phyloP scores from a whole-genome alignment of 129 eudicot genomes.

The Solidago caesia region DNA sequence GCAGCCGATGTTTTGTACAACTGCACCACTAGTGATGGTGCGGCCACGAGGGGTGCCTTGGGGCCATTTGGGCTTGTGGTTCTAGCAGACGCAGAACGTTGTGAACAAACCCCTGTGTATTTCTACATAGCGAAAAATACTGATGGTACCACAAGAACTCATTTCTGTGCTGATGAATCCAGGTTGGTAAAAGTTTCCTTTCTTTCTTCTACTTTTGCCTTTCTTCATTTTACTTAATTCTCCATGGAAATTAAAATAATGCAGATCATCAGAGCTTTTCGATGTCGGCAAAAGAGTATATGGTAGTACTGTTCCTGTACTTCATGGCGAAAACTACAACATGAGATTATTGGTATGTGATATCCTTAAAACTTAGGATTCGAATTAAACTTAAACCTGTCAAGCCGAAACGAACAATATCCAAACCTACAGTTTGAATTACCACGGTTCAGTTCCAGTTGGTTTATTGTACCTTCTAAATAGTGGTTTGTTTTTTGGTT shows the following conservation, averaged over 20 bases:
- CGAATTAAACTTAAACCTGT: not conserved
- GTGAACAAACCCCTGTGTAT: constrained; percentile 71
- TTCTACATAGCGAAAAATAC: constrained; percentile 59
- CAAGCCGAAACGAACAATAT: not conserved
- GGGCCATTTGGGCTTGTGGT: constrained; percentile 84
- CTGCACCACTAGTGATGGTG: constrained; percentile 60
- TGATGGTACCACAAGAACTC: constrained; percentile 50
- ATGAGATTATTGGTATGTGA: constrained; percentile 75
- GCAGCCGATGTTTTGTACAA: constrained; percentile 52
- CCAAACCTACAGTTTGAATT: not conserved
- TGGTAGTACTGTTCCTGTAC: constrained; percentile 77
- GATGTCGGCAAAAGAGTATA: constrained; percentile 55
- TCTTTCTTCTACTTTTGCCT: not conserved
- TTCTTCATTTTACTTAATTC: not conserved
- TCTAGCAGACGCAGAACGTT: constrained; percentile 56
- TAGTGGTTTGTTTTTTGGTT: not conserved
- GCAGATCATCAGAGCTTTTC: constrained; percentile 68
- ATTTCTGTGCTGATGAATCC: constrained; percentile 73
- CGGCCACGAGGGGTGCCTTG: constrained; percentile 52
- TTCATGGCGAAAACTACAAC: constrained; percentile 62
- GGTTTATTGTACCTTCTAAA: not conserved
- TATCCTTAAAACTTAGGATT: constrained; percentile 3
- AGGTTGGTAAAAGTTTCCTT: constrained; percentile 42
- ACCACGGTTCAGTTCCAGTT: not conserved
- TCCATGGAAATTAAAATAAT: not conserved